Evolutionary conservation across 345 rosid species (phyloP), one percentile per base, ranked within the genome.

Genomic region (Brassica nigra): DNA sequence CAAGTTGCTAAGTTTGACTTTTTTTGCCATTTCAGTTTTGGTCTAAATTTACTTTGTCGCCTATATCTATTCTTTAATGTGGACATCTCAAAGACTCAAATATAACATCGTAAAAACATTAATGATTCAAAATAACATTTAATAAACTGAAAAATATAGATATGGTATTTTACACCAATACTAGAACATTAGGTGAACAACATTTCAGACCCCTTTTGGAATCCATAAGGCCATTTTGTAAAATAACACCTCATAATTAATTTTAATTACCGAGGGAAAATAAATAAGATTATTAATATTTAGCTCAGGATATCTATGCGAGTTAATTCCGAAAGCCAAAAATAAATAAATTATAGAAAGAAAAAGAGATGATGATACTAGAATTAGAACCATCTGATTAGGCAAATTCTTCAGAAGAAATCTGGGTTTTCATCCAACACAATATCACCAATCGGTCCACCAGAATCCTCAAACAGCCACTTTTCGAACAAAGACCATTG

Each of bases 381-480:
- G 71, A 63, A 65, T 70, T 62, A 57, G 77, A 65, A 80, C 70
- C 71, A 62, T 74, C 8, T 62, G 72, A 49, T 68, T 68, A 33
- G 52, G 14, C 36, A 28, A 73, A 55, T 79, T 70, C 68, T 83
- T 86, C 16, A 86, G 86, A 76, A 82, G 80, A 84, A 80, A 82
- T 81, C 64, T 63, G 82, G 77, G 70, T 80, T 76, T 54, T 83
- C 91, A 82, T 87, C 89, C 77, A 86, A 73, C 67, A 64, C 34
- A 74, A 87, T 84, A 66, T 85, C 90, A 65, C 82, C 73, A 68
- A 86, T 79, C 30, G 31, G 80, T 34, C 85, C 91, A 71, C 82
- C 76, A 79, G 84, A 85, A 52, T 89, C 97, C 68, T 91, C 94
- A 73, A 86, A 83, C 18, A 89, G 85, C 92, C 94, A 91, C 67